Conservation (phyloP, 208 protist genomes). For the Leishmania braziliensis region DNA sequence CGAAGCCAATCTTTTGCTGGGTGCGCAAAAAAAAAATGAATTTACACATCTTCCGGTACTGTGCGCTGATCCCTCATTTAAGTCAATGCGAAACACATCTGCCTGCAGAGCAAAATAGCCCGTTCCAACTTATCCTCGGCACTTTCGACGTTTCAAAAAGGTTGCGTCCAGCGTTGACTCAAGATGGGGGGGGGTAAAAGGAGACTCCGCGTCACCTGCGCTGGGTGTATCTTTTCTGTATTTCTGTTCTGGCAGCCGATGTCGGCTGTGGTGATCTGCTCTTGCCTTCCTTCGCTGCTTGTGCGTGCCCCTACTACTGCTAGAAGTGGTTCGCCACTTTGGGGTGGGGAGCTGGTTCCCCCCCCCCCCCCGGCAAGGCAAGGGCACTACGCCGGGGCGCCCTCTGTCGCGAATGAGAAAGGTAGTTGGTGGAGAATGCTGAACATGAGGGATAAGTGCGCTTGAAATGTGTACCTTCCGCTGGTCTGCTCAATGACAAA, state of each 20-base stretch:
- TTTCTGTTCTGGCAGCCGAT: not conserved
- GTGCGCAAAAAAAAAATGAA: not conserved
- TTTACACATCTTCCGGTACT: too few relatives aligned
- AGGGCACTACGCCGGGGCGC: too few relatives aligned
- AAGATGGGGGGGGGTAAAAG: not conserved
- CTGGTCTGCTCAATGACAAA: too few relatives aligned
- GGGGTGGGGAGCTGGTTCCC: too few relatives aligned
- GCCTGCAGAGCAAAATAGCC: not conserved
- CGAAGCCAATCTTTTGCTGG: not conserved
- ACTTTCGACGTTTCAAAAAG: not conserved
- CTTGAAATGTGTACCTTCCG: not conserved
- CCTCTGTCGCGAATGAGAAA: too few relatives aligned
- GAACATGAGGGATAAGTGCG: not conserved
- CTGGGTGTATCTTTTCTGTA: not conserved
- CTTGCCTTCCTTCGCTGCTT: not conserved
- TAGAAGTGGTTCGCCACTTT: not conserved
- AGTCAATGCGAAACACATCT: not conserved
- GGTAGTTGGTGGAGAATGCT: not conserved
- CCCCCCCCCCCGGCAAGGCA: too few relatives aligned
- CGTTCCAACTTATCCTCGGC: not conserved
- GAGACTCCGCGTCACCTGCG: not conserved
- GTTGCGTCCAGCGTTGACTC: not conserved
- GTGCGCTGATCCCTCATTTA: not conserved
- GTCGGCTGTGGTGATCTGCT: not conserved
- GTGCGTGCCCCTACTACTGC: not conserved